Conservation (phyloP, 2,329 filamentous ascomycete genomes). For the Calonectria henricotiae region DNA sequence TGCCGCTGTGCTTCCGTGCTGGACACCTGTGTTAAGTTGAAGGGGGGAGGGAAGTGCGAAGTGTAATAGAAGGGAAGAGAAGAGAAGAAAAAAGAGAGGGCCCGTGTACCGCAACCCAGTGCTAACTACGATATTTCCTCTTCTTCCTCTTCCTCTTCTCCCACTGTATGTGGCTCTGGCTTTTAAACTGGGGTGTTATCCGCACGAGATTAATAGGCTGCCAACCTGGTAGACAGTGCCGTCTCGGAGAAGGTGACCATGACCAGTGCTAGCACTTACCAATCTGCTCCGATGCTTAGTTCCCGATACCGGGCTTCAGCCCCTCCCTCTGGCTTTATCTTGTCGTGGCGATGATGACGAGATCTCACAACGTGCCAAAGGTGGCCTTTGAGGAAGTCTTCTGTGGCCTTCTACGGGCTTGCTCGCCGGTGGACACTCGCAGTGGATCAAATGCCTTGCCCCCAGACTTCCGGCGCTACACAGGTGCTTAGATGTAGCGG, state of each 20-base stretch:
- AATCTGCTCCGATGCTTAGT: conserved; percentile 3
- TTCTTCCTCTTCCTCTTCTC: not conserved
- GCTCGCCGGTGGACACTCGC: conserved; percentile 11
- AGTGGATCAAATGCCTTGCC: conserved; percentile 34
- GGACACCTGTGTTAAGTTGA: conserved; percentile 6
- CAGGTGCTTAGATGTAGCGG: conserved; percentile 13
- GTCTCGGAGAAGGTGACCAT: not conserved
- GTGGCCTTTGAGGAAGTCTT: conserved; percentile 20
- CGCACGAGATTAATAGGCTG: conserved; percentile 16
- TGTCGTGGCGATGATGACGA: conserved; percentile 27
- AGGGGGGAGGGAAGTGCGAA: conserved; percentile 13
- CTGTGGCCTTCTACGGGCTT: conserved; percentile 27
- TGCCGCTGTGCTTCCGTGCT: conserved; percentile 24
- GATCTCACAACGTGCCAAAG: conserved; percentile 17
- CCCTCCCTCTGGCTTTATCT: conserved; percentile 10
- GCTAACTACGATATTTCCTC: conserved; percentile 1
- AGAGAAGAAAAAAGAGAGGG: conserved; percentile 3
- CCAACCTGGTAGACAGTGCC: not conserved
- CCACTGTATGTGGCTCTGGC: not conserved
- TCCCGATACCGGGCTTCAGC: conserved; percentile 18
- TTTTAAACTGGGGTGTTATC: conserved; percentile 14
- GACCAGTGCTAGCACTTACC: not conserved
- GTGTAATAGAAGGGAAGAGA: conserved; percentile 1
- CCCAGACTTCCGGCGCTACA: conserved; percentile 17
- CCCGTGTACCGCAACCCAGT: not conserved